phyloP scores from a whole-genome alignment of 148 eudicot species.

The Cornus controversa region DNA sequence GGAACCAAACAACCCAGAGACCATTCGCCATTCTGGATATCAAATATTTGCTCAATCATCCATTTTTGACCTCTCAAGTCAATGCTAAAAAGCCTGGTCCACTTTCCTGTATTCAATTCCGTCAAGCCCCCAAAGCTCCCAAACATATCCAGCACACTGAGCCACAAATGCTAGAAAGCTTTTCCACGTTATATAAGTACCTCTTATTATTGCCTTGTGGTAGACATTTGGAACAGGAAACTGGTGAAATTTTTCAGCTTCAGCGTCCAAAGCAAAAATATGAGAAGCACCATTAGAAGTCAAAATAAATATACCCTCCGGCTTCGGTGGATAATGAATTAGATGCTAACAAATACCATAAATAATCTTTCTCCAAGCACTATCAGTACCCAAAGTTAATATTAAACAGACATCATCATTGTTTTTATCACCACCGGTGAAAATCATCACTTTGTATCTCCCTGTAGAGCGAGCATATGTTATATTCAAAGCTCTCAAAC shows the following conservation, averaged over 20 bases:
- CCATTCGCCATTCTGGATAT: no score
- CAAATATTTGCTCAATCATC: no score
- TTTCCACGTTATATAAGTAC: no score
- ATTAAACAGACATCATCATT: not conserved
- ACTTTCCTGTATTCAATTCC: not conserved
- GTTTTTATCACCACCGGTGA: no score
- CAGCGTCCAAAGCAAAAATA: not conserved
- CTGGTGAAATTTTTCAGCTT: constrained; percentile 4
- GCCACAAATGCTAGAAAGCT: not conserved
- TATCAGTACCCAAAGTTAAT: not conserved
- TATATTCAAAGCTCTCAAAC: no score
- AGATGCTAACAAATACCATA: accelerated
- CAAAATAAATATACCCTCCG: not conserved
- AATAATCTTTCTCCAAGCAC: no score
- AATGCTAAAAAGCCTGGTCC: not conserved
- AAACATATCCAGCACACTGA: not conserved
- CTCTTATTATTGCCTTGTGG: not conserved
- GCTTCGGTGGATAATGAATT: not conserved
- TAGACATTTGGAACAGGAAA: not conserved
- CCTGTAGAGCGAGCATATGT: not conserved
- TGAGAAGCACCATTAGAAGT: not conserved
- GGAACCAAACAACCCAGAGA: no score
- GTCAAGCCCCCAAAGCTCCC: not conserved
- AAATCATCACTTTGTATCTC: not conserved
- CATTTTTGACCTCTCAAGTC: no score